Conservation (phyloP, 1,284 basidiomycete genomes). For the Mixia osmundae region DNA sequence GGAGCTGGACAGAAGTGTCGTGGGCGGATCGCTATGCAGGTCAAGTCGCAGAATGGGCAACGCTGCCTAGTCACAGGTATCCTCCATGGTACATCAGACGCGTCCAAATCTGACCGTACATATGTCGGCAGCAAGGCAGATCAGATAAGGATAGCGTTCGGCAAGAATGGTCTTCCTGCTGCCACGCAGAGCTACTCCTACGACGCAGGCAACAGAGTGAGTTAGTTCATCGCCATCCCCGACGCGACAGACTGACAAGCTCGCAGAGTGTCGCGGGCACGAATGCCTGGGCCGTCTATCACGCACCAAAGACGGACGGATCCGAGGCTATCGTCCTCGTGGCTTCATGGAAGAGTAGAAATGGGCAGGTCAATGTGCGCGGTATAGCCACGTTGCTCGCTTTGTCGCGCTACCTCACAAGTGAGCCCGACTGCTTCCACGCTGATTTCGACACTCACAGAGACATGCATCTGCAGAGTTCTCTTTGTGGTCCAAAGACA, state of each 20-base stretch:
- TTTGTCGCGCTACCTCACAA: slow-evolving; percentile 55
- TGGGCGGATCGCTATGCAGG: slow-evolving; percentile 51
- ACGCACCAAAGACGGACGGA: slow-evolving; percentile 64
- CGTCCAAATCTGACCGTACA: too few species aligned
- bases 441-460: too few species aligned
- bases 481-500: slow-evolving; percentile 80
- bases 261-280: slow-evolving; percentile 31
- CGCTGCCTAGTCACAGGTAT: background rate
- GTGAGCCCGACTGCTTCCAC: slow-evolving; percentile 26
- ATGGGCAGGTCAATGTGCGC: slow-evolving; percentile 47
- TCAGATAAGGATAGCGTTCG: slow-evolving; percentile 36
- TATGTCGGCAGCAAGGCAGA: slow-evolving; percentile 33
- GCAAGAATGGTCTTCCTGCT: slow-evolving; percentile 40
- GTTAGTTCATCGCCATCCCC: slow-evolving; percentile 18
- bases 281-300: slow-evolving; percentile 60
- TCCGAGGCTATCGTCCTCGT: slow-evolving; percentile 73
- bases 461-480: slow-evolving; percentile 32
- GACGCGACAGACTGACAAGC: background rate
- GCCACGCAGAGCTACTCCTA: slow-evolving; percentile 45
- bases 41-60: slow-evolving; percentile 31
- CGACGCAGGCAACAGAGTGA: slow-evolving; percentile 8
- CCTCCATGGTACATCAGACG: background rate
- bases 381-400: slow-evolving; percentile 64
- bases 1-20: slow-evolving; percentile 68
- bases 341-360: slow-evolving; percentile 60